phyloP scores from a whole-genome alignment of 139 green algal genomes.

The Pseudopediastrum boryanum region DNA sequence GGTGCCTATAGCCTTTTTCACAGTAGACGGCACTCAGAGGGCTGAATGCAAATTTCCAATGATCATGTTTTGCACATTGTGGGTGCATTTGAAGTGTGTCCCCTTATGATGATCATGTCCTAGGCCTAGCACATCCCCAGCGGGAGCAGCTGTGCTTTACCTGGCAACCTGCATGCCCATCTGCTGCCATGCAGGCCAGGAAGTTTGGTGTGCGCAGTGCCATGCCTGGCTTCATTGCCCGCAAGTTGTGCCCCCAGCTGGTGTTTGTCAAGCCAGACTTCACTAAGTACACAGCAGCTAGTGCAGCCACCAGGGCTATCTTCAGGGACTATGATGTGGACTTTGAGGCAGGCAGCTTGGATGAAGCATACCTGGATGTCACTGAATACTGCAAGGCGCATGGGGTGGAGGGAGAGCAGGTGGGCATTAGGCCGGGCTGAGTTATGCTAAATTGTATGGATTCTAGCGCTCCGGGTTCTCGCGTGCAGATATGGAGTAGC shows the following conservation, averaged over 20 bases:
- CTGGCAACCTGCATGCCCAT: neutral
- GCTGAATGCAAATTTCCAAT: no score
- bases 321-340: conserved; percentile 77
- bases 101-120: no score
- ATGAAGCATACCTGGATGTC: conserved; percentile 88
- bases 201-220: conserved; percentile 85
- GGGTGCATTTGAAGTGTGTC: no score
- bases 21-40: no score
- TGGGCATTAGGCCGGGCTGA: conserved; percentile 3
- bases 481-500: neutral
- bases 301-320: conserved; percentile 53
- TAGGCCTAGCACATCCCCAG: no score
- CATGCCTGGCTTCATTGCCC: conserved; percentile 92
- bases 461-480: neutral
- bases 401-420: conserved; percentile 54
- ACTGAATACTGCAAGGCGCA: conserved; percentile 70
- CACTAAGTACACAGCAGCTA: conserved; percentile 54
- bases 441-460: neutral
- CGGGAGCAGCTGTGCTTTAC: neutral
- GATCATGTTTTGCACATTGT: no score
- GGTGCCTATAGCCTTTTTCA: no score
- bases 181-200: conserved; percentile 57
- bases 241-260: conserved; percentile 80
- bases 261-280: conserved; percentile 67
- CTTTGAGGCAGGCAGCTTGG: conserved; percentile 75